Base-by-base conservation (phyloP, 2,329 filamentous ascomycete genomes). In the Stachybotrys echinatus region DNA sequence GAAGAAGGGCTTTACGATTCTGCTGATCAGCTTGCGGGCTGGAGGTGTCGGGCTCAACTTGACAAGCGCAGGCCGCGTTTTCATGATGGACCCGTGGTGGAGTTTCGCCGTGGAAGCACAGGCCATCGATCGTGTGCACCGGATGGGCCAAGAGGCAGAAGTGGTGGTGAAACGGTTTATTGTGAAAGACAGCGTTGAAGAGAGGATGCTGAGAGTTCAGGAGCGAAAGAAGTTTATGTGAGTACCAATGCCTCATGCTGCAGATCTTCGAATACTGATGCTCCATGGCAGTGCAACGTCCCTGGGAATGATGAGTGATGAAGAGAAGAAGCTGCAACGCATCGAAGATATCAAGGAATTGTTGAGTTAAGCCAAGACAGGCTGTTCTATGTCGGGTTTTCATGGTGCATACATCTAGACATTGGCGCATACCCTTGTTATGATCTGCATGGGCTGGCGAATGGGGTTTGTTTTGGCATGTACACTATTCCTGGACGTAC, bases 81-180 rank as follows among this genome's bases (percentile, higher is more conserved):
- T 87, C 72, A 95, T 99, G 88, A 97, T 99, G 94, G 94, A 99
- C 68, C 94, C 94, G 0, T 99, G 94, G 94, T 99, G 94, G 94
- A 95, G 89, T 64, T 99, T 92, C 68, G 92, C 94, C 0, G 86
- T 97, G 12, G 94, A 99, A 70, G 90, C 92, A 5, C 94, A 99
- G 69, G 94, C 94, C 8, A 97, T 99, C 62, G 94, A 99, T 72
- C 89, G 94, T 1, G 91, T 99, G 31, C 94, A 99, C 73, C 84
- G 94, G 8, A 96, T 99, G 89, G 94, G 94, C 0, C 94, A 99
- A 67, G 84, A 88, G 46, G 80, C 84, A 17, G 88, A 92, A 61
- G 94, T 99, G 2, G 82, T 84, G 50, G 92, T 99, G 0, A 86
- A 86, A 58, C 77, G 94, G 23, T 97, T 97, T 62, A 87, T 99